Evolutionary conservation across 441 rosid genomes (phyloP), one percentile per base, ranked within the genome.

Genomic region (California macrophylla): DNA sequence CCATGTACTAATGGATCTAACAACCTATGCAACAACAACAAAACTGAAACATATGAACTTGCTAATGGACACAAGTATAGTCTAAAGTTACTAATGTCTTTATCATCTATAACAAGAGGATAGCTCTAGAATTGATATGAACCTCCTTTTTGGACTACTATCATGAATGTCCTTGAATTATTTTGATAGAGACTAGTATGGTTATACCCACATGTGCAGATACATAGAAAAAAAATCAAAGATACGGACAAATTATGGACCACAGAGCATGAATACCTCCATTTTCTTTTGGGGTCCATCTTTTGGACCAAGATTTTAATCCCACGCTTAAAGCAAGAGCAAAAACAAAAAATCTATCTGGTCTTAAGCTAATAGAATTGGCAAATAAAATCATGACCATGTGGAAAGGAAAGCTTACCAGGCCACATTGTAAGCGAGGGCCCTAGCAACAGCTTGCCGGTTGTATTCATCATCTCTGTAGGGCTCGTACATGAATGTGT

Each of bases 1-100:
- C 87, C 87, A 16, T 71, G 64, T 29, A 82, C 77, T 8, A 83
- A 18, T 18, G 89, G 85, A 72, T 85, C 89, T 0, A 83, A 64
- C n/a, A 68, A 4, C 87, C 87, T 81, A 72, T 23, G 68, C 58
- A 38, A 15, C 24, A 5, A 69, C 3, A 9, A 12, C 16, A 4
- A 2, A 52, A 12, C 16, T 1, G 20, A n/a, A 38, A 38, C 45
- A 38, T 30, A 0, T 30, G 34, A 30, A 30, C 34, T 30, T 30
- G 34, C 1, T 0, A 3, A n/a, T n/a, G n/a, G n/a, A n/a, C n/a
- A n/a, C n/a, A n/a, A n/a, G n/a, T n/a, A n/a, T n/a, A n/a, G n/a
- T n/a, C n/a, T n/a, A n/a, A n/a, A n/a, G n/a, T n/a, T n/a, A n/a
- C n/a, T n/a, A n/a, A 30, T 30, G 34, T 30, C 3, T 30, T 30